Percentiles rank a stretch among this genome's conserved stretches.
These are phyloP conservation scores for Bruguiera hainesii DNA, from an alignment of 441 rosid species.

Conservation along the genomic window DNA sequence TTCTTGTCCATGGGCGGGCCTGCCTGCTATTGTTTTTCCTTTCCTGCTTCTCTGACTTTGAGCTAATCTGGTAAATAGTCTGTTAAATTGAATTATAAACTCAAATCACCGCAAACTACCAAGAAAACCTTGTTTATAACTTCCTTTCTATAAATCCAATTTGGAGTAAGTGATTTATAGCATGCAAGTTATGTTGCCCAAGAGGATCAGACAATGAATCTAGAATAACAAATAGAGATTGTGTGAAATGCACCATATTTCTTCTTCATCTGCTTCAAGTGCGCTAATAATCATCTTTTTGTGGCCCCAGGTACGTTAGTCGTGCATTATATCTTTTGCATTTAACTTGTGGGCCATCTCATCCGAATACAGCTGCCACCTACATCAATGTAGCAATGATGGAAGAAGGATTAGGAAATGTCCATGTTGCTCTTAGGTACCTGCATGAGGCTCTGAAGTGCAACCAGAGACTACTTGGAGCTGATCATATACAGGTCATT, in stretches of 20 bases:
- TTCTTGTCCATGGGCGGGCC: no score
- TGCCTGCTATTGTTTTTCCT: no score
- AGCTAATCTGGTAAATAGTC: no score
- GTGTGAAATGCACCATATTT: not conserved
- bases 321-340: slow-evolving; percentile 67
- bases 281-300: slow-evolving; percentile 5
- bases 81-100: no score
- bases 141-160: not conserved
- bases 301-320: slow-evolving; percentile 50
- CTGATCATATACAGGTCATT: slow-evolving; percentile 62
- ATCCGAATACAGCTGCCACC: slow-evolving; percentile 74
- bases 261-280: not conserved
- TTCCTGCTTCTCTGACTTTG: no score
- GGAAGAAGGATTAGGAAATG: slow-evolving; percentile 79
- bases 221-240: slow-evolving; percentile 7
- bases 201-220: not conserved
- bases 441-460: slow-evolving; percentile 75
- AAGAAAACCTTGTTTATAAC: not conserved
- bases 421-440: slow-evolving; percentile 64
- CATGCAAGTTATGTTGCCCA: not conserved
- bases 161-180: not conserved
- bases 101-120: no score
- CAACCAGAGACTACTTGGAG: slow-evolving; percentile 66
- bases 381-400: slow-evolving; percentile 77
- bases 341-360: slow-evolving; percentile 66